Conservation (phyloP, 805 yeast genomes). For the Suhomyces kilbournensis region DNA sequence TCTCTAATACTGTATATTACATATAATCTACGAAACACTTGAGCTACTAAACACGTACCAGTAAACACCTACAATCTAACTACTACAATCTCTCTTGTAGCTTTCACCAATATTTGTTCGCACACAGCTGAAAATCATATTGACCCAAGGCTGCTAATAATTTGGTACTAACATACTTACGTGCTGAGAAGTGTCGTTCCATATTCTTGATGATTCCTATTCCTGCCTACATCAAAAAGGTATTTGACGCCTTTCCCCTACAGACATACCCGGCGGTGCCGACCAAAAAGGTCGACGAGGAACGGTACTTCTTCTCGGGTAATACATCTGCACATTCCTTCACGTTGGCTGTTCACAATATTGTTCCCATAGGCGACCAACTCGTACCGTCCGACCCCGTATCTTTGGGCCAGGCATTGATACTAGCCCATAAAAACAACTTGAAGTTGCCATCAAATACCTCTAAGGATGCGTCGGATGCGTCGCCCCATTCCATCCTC, state of each 20-base stretch:
- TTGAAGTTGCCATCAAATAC: slow-evolving; percentile 38
- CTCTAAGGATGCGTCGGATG: neutral
- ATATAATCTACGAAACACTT: no score
- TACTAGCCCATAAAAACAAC: slow-evolving; percentile 44
- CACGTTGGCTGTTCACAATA: slow-evolving; percentile 54
- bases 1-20: slow-evolving; percentile 14
- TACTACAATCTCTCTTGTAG: neutral
- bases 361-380: slow-evolving; percentile 16
- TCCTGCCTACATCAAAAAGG: slow-evolving; percentile 42
- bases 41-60: no score
- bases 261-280: slow-evolving; percentile 37
- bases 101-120: neutral
- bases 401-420: slow-evolving; percentile 46
- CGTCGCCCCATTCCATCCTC: slow-evolving; percentile 33
- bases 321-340: slow-evolving; percentile 25
- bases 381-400: slow-evolving; percentile 57
- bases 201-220: slow-evolving; percentile 17
- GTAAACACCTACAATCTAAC: no score
- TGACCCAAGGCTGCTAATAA: neutral
- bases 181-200: neutral
- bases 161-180: neutral
- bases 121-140: neutral
- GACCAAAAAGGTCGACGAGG: slow-evolving; percentile 4
- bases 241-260: slow-evolving; percentile 55
- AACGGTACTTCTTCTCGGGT: slow-evolving; percentile 13